Evolutionary conservation across 495 filamentous ascomycete species (phyloP).

Genomic region (Saxophila tyrrhenica): DNA sequence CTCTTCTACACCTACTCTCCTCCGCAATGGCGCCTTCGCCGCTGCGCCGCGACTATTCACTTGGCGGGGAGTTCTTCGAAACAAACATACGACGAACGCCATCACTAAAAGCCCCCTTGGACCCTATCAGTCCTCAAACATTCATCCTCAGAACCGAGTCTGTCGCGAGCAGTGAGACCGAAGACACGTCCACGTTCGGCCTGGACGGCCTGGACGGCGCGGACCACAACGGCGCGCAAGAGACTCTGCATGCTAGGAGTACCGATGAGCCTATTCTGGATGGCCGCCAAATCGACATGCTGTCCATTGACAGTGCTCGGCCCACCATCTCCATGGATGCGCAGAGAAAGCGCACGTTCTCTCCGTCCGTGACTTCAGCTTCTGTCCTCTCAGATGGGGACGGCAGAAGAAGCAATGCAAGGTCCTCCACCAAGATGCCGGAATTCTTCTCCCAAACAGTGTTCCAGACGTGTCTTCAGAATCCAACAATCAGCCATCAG

Average conservation of each 20-base stretch:
- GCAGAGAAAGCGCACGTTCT: not conserved
- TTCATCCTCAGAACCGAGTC: not conserved
- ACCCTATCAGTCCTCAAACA: not conserved
- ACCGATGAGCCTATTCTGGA: not conserved
- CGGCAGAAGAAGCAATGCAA: not conserved
- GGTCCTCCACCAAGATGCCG: slow-evolving; percentile 4
- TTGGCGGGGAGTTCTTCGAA: not conserved
- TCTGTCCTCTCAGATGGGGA: not conserved
- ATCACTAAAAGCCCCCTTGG: not conserved
- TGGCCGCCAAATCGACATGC: not conserved
- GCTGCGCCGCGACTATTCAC: not conserved
- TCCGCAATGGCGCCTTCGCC: not conserved
- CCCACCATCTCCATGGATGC: not conserved
- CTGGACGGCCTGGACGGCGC: too few species aligned
- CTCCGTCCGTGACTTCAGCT: not conserved
- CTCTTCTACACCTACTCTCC: not conserved
- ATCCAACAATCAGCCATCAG: slow-evolving; percentile 34
- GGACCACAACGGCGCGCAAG: too few species aligned
- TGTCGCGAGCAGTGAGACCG: not conserved
- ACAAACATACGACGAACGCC: not conserved
- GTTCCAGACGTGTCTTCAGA: slow-evolving; percentile 38
- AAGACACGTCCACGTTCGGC: not conserved
- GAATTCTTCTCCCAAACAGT: slow-evolving; percentile 38
- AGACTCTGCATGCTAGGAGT: not conserved
- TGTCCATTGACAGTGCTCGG: not conserved